These are phyloP conservation scores for Leptomonas pyrrhocoris DNA, from an alignment of 208 protist species.

Conservation along the genomic window DNA sequence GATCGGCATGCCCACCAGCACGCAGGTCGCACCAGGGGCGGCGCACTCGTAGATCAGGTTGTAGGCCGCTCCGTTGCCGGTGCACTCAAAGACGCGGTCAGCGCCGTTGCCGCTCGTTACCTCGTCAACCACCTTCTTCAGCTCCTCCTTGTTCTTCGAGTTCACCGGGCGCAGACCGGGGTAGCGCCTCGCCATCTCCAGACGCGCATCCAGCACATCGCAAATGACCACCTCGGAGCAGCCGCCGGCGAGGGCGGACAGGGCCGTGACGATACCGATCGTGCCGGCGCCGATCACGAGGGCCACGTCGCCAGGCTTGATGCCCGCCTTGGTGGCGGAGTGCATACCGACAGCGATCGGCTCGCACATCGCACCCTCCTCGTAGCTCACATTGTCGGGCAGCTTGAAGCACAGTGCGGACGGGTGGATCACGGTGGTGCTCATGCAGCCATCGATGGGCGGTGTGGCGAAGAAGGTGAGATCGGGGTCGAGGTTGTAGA, in stretches of 20 bases:
- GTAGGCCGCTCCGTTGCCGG: conserved; percentile 38
- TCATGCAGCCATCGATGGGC: conserved; percentile 60
- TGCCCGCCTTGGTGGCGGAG: conserved; percentile 53
- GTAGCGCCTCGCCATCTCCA: conserved; percentile 39
- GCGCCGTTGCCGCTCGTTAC: conserved; percentile 41
- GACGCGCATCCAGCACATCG: conserved; percentile 35
- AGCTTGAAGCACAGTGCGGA: conserved; percentile 67
- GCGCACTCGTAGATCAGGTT: conserved; percentile 39
- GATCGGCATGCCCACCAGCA: conserved; percentile 57
- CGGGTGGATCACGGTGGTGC: conserved; percentile 56
- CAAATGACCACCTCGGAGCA: conserved; percentile 58
- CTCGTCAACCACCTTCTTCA: conserved; percentile 36
- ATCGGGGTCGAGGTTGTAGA: conserved; percentile 80
- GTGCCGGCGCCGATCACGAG: conserved; percentile 44
- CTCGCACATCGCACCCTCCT: conserved; percentile 75
- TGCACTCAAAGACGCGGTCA: conserved; percentile 59
- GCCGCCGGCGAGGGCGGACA: conserved; percentile 47
- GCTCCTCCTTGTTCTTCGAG: conserved; percentile 29
- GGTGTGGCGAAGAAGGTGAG: conserved; percentile 77
- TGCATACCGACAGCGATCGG: conserved; percentile 64
- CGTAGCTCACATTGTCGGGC: conserved; percentile 64
- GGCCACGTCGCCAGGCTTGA: conserved; percentile 45
- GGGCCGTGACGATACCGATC: conserved; percentile 57
- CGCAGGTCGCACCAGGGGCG: conserved; percentile 47
- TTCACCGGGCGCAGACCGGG: conserved; percentile 42